Base-by-base conservation (phyloP, 1,284 basidiomycete species). In the Ceratobasidium sp. region DNA sequence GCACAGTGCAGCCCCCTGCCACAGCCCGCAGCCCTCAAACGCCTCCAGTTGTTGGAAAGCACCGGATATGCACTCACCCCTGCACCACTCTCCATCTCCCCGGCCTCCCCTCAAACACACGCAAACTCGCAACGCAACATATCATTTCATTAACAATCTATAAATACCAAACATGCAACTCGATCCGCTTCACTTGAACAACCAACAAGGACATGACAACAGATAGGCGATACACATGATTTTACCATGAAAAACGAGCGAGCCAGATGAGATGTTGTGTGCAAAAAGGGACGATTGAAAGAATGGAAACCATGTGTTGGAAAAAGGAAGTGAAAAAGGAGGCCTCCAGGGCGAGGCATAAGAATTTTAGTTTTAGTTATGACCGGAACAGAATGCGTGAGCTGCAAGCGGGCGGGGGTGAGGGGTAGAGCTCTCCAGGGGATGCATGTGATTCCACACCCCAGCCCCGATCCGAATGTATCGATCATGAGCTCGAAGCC, bases 151-250 rank as follows among this genome's bases (percentile, higher is more conserved):
- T 62, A 43, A 62, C 41, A 62, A 62, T 31, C 29, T 49, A 65
- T 51, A 65, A 68, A 68, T 54, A 68, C 31, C 64, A 49, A 65
- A 48, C 43, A 63, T 37, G 51, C 46, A 8, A 27, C 11, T 34
- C 27, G 16, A 63, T 48, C 24, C 16, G 31, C 22, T 29, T 37
- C 54, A 43, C 41, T 43, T 43, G 16, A 13, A 43, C 16, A 43
- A 43, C 16, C n/a, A n/a, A n/a, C 13, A 59, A 29, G n/a, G 49
- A 13, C 59, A 19, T 27, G 24, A 13, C 27, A 58, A 4, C 9
- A 29, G 31, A 71, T 71, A 71, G 22, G 59, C 53, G 66, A 71
- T 71, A 71, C 66, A 71, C 54, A 48, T 71, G 39, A 22, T 19
- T n/a, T 22, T 51, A 71, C 14, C 27, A n/a, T 29, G 29, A 34